Evolutionary conservation across 345 rosid genomes (phyloP), one percentile per base, ranked within the genome.

Genomic region (Capsella bursapastoris): DNA sequence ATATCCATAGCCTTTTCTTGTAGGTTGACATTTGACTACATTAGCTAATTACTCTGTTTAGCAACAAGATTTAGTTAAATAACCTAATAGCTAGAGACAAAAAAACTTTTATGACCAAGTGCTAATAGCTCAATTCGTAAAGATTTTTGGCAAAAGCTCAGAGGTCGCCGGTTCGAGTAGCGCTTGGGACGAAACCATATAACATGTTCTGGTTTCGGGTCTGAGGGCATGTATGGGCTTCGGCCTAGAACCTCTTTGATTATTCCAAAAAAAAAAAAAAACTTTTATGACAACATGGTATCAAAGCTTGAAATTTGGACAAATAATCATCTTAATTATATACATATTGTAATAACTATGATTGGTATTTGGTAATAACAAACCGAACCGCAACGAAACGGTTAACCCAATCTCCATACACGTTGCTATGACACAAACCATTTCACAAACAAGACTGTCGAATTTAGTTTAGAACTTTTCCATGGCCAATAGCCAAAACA

Each of bases 1-100:
- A 34, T 49, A 66, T 50, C 45, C 70, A 35, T 66, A 66, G 70
- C 47, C 47, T 66, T 66, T 66, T 66, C 53, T 66, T 18, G 47
- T 50, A 35, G 47, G 59, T 66, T 49, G 47, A 66, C 58, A 32
- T 66, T 65, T 48, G 70, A 47, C 57, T 18, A 44, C 15, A 4
- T 12, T 40, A 22, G 27, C 67, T 28, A 28, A 2, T 3, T 28
- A 28, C 38, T 63, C 15, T 43, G 34, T 22, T 38, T 61, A 7
- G 66, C 3, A 18, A 37, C 4, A 44, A 13, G 7, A 4, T 57
- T 14, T 16, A 10, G 44, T 16, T 35, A 10, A 27, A 62, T n/a
- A 63, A 44, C 53, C 7, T 4, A 44, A 63, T 8, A 8, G 18
- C 18, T 18, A 18, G 18, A 18, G 18, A 18, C 18, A 18, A 18